Evolutionary conservation across 192 early-diverging fungal species (phyloP), one percentile per base, ranked within the genome.

Genomic region (Umbelopsis isabellina): DNA sequence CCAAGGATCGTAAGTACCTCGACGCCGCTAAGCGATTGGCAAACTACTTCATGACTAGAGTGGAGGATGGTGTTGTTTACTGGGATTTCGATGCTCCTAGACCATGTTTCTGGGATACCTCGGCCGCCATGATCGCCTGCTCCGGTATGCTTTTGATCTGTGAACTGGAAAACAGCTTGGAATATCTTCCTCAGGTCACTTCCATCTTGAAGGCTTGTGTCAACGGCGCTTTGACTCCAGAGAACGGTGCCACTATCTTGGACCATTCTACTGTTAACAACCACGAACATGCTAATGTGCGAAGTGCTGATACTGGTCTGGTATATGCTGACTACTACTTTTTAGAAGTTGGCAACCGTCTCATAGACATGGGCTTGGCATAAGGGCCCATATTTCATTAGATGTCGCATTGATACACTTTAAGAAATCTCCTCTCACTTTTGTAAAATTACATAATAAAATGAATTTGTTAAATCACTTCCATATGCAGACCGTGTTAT

Each of bases 241-340:
- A 69, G 5, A 30, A 71, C 41, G 69, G 37, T 25, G 50, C 16
- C 23, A 46, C 41, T 9, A 71, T 71, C 37, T 33, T 71, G 21
- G 69, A 71, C 44, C 50, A 71, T 16, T 27, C 48, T 13, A 71
- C 69, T 25, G 55, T 71, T 3, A 71, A 71, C 49, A 71, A 71
- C 69, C 49, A 71, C 37, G 69, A 71, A 12, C 44, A 61, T 71
- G 69, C 69, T 25, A 61, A 18, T 13, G 10, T 22, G 3, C 69
- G 69, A 11, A 53, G 61, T 51, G 49, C 69, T 37, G 49, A 71
- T 45, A 53, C 25, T 53, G 69, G 69, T 46, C 49, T 71, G 15
- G 69, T 71, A 21, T 71, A 71, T 48, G 69, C 69, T 2, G 69
- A 71, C 35, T 71, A 71, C 23, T 71, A 71, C 53, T 71, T 71